phyloP scores from a whole-genome alignment of 495 filamentous ascomycete genomes.

The Hypoxylon trugodes region DNA sequence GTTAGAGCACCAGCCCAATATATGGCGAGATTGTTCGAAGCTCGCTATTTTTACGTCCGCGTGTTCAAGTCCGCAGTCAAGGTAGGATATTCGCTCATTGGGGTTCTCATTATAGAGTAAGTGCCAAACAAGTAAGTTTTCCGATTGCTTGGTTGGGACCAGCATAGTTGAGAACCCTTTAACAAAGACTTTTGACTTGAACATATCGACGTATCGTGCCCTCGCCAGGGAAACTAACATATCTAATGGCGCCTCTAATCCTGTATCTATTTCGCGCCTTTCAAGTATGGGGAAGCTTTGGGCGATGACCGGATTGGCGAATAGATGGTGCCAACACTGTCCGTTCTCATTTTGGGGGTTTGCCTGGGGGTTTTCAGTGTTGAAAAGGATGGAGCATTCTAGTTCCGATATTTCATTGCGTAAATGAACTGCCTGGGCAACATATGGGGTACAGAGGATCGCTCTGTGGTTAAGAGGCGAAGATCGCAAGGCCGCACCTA shows the following conservation, averaged over 20 bases:
- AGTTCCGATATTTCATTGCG: not conserved
- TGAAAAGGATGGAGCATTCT: not conserved
- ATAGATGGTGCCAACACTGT: constrained; percentile 21
- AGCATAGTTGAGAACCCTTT: constrained; percentile 32
- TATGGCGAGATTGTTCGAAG: constrained; percentile 7
- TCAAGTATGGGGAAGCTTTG: constrained; percentile 20
- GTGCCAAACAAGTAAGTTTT: constrained; percentile 27
- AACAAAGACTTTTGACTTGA: constrained; percentile 15
- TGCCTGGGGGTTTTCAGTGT: not conserved
- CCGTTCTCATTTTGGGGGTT: not conserved
- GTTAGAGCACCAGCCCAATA: constrained; percentile 23
- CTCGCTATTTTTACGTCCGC: not conserved
- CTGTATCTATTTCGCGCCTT: constrained; percentile 4
- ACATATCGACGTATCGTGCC: constrained; percentile 10
- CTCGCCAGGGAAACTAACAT: constrained; percentile 20
- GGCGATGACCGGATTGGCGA: constrained; percentile 16
- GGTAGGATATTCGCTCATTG: constrained; percentile 19
- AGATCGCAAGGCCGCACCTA: constrained; percentile 14
- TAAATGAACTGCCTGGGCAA: not conserved
- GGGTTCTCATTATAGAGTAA: constrained; percentile 18
- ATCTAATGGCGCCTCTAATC: constrained; percentile 27
- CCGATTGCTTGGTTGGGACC: constrained; percentile 11
- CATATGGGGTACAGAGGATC: constrained; percentile 2
- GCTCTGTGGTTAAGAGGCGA: not conserved
- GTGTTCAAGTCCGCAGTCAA: not conserved